phyloP scores from a whole-genome alignment of 305 asterid genomes.

The Fraxinus albicans region DNA sequence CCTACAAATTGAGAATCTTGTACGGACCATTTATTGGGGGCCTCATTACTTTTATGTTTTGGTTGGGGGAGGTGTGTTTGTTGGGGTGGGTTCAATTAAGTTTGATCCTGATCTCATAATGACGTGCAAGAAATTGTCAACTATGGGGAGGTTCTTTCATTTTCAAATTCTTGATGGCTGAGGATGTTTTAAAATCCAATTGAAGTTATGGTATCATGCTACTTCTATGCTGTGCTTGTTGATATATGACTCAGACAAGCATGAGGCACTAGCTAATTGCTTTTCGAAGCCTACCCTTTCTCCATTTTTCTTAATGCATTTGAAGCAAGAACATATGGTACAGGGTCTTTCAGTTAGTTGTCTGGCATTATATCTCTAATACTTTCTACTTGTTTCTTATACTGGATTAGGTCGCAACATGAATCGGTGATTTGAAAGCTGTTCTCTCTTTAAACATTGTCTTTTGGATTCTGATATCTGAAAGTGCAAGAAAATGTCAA shows the following conservation, averaged over 20 bases:
- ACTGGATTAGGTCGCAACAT: constrained; percentile 10
- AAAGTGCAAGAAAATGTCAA: neutral
- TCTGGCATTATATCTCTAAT: constrained; percentile 18
- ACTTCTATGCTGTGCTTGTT: neutral
- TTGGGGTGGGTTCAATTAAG: neutral
- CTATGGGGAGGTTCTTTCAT: neutral
- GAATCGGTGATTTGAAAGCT: constrained; percentile 10
- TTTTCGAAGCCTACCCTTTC: neutral
- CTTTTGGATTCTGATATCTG: constrained; percentile 12
- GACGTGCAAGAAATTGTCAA: neutral
- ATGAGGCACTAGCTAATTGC: neutral
- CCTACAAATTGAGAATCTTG: neutral
- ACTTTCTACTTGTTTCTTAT: constrained; percentile 9
- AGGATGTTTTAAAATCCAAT: neutral
- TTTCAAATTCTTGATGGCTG: neutral
- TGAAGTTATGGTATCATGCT: neutral
- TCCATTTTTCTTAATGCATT: neutral
- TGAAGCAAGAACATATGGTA: neutral
- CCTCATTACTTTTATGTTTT: neutral
- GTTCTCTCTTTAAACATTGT: neutral
- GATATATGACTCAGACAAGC: neutral
- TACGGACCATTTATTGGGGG: neutral
- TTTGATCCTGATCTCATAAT: neutral
- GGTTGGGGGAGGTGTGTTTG: neutral
- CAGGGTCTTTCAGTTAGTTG: constrained; percentile 9